Base-by-base conservation (phyloP, 1,139 yeast genomes). In the Lizanozyma gosingica region DNA sequence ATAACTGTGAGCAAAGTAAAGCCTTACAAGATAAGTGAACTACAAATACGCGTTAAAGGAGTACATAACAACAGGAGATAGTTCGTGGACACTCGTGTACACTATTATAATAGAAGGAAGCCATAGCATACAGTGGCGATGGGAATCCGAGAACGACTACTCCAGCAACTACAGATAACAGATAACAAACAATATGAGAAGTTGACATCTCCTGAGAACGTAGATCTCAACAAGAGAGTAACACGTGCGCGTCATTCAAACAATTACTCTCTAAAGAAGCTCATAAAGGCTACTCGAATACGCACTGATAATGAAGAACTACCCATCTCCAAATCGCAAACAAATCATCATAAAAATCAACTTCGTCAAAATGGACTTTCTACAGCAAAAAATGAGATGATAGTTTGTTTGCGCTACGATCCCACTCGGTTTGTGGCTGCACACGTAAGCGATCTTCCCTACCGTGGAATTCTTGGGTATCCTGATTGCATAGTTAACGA, bases 401-500 rank as follows among this genome's bases (percentile, higher is more conserved):
- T 22, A 6, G 29, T 22, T 6, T 6, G 29, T 6, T 22, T 22
- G 11, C 11, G 9, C 11, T 22, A 22, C 11, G 29, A 22, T 11
- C 29, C 29, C 11, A 22, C 29, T 22, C 6, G 29, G 29, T 22
- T 22, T 22, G 29, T 22, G 29, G 29, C 29, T 22, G 8, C 9
- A 37, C 53, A 46, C 8, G 51, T 54, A 35, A 45, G 52, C 14
- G 79, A 75, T 45, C 45, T 78, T 35, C 92, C 92, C 0, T 84
- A 78, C 51, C 65, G 81, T 42, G 94, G 94, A 0, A 63, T 82
- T 0, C 56, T 83, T 27, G 62, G 71, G 1, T 78, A 69, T 41
- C 73, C 74, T 4, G 83, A 80, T 36, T 80, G 86, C 33, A 72
- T 66, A 37, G 83, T 86, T 2, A 65, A 66, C 44, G 63, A 71